These are phyloP conservation scores for Colletotrichum orbiculare DNA, from an alignment of 2,329 filamentous ascomycete species.

Conservation along the genomic window DNA sequence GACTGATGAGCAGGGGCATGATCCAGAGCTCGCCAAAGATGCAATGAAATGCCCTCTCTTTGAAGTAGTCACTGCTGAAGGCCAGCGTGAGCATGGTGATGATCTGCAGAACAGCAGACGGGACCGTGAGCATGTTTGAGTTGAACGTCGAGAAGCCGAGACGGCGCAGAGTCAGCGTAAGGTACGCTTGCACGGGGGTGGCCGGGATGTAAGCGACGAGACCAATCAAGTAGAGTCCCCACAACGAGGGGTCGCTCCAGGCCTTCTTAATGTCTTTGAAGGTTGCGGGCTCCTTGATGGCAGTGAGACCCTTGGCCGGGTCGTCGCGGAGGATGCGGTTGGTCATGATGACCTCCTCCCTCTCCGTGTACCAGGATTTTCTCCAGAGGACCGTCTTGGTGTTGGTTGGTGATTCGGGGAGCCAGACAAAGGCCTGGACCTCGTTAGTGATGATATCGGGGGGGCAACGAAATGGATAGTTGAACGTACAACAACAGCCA, in stretches of 20 bases:
- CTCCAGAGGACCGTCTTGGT: slow-evolving; percentile 61
- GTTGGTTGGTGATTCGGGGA: slow-evolving; percentile 46
- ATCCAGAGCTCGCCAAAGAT: slow-evolving; percentile 64
- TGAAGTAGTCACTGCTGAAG: slow-evolving; percentile 60
- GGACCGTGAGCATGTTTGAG: slow-evolving; percentile 52
- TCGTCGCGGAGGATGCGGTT: slow-evolving; percentile 67
- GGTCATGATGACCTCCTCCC: slow-evolving; percentile 68
- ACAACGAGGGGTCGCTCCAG: slow-evolving; percentile 59
- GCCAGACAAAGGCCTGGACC: slow-evolving; percentile 54
- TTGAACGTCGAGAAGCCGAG: slow-evolving; percentile 55
- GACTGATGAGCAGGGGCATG: slow-evolving; percentile 63
- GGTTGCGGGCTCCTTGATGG: slow-evolving; percentile 55
- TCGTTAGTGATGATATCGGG: neutral
- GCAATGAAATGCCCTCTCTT: slow-evolving; percentile 60
- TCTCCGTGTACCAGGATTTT: slow-evolving; percentile 66
- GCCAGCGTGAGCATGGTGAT: slow-evolving; percentile 61
- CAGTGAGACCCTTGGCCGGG: slow-evolving; percentile 62
- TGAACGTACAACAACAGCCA: slow-evolving; percentile 56
- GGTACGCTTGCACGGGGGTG: slow-evolving; percentile 41
- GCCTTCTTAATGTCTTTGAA: slow-evolving; percentile 55
- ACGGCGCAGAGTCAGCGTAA: slow-evolving; percentile 42
- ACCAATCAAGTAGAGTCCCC: slow-evolving; percentile 62
- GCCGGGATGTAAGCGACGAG: slow-evolving; percentile 52
- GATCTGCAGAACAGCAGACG: slow-evolving; percentile 64
- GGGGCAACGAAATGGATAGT: neutral